phyloP scores from a whole-genome alignment of 192 early-diverging fungal genomes.

The Blastocladiella britannica region DNA sequence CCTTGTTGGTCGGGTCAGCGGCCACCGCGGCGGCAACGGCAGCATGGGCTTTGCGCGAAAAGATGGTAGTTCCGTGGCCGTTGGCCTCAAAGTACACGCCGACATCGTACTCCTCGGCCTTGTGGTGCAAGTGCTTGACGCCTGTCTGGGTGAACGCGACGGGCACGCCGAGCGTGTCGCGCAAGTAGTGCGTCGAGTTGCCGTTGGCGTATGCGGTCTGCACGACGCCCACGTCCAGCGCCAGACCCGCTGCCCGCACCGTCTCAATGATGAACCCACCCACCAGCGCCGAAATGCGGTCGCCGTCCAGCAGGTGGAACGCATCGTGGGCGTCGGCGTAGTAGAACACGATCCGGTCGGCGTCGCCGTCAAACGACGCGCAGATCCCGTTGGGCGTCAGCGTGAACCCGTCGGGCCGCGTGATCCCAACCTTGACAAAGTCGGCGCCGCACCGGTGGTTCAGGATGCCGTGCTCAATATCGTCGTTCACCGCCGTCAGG shows the following conservation, averaged over 20 bases:
- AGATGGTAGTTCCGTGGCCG: constrained; percentile 95
- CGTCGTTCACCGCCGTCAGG: constrained; percentile 52
- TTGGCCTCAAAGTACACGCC: constrained; percentile 99
- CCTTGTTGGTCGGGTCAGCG: constrained; percentile 46
- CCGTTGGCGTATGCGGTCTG: constrained; percentile 99
- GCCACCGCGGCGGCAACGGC: constrained; percentile 1
- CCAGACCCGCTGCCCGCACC: constrained; percentile 56
- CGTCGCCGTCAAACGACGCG: constrained; percentile 91
- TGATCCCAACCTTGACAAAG: constrained; percentile 83
- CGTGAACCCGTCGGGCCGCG: constrained; percentile 42
- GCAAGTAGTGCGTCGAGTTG: constrained; percentile 78
- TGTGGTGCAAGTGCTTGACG: constrained; percentile 98
- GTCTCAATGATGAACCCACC: constrained; percentile 86
- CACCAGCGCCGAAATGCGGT: constrained; percentile 91
- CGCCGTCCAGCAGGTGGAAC: constrained; percentile 91
- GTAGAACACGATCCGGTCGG: constrained; percentile 95
- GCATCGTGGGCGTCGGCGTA: constrained; percentile 51
- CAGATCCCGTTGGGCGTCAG: constrained; percentile 47
- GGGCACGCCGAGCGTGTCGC: constrained; percentile 72
- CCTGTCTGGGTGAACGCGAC: constrained; percentile 91
- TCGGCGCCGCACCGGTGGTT: constrained; percentile 92
- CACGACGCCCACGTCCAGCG: constrained; percentile 79
- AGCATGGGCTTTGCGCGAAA: constrained; percentile 63
- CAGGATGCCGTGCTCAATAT: constrained; percentile 50
- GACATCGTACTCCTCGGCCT: constrained; percentile 87